A percentile compares a stretch with the other conserved stretches of the same genome.
These are phyloP conservation scores for Pythium angustatum DNA, from an alignment of 352 stramenopile species.

Conservation along the genomic window DNA sequence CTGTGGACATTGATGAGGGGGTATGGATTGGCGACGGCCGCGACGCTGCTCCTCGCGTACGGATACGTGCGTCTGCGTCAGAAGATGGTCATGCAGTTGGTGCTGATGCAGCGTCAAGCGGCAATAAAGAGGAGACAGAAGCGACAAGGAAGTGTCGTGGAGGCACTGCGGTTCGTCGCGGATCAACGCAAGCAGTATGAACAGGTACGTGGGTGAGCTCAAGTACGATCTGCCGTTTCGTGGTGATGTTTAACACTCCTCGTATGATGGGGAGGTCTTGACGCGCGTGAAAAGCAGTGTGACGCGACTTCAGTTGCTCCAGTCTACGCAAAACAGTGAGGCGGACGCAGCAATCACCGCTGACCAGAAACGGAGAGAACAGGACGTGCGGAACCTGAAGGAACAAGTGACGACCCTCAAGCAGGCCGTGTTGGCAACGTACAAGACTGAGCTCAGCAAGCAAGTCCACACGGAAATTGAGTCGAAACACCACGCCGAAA, in stretches of 20 bases:
- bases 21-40: conserved; percentile 22
- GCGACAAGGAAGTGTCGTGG: conserved; percentile 11
- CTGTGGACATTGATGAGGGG: conserved; percentile 16
- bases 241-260: background rate
- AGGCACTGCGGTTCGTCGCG: conserved; percentile 16
- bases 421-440: conserved; percentile 11
- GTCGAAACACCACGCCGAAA: background rate
- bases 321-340: conserved; percentile 4
- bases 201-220: no score
- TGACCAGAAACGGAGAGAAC: conserved; percentile 19
- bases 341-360: background rate
- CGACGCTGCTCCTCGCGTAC: conserved; percentile 30
- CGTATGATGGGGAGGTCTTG: no score
- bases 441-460: conserved; percentile 13
- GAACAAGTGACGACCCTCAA: conserved; percentile 25
- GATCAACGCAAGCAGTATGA: conserved; percentile 32
- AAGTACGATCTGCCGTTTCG: no score
- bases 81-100: conserved; percentile 20
- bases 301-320: conserved; percentile 18
- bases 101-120: conserved; percentile 19
- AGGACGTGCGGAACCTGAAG: conserved; percentile 14
- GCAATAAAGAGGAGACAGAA: background rate
- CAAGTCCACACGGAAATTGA: conserved; percentile 8
- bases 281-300: conserved; percentile 20
- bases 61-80: conserved; percentile 29